Percentiles rank a stretch among this genome's conserved stretches.
Evolutionary conservation across 2,329 filamentous ascomycete species (phyloP).

Genomic region (Trichothecium roseum): DNA sequence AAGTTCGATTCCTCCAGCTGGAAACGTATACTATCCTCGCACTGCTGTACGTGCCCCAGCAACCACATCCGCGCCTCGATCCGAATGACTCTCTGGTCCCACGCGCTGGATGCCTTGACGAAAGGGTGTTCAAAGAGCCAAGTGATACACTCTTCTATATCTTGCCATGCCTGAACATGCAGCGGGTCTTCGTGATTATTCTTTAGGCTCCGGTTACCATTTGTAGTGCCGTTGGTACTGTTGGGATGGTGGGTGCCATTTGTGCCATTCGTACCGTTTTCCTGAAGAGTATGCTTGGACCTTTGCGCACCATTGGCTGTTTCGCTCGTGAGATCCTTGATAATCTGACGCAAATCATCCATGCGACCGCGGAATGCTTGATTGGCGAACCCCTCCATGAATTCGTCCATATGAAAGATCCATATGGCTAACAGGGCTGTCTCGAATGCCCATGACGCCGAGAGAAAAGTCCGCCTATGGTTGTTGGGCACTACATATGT

Average conservation of each 20-base stretch:
- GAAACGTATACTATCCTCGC: not conserved
- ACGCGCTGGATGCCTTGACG: slow-evolving; percentile 1
- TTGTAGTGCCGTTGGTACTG: not conserved
- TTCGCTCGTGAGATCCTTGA: not conserved
- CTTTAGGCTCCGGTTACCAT: not conserved
- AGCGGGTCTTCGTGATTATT: too few relatives aligned
- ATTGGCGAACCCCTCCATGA: not conserved
- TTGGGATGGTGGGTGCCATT: not conserved
- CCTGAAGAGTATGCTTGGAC: too few relatives aligned
- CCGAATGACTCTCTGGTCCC: slow-evolving; percentile 1
- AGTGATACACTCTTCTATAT: too few relatives aligned
- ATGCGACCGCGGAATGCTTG: not conserved
- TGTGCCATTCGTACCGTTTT: not conserved
- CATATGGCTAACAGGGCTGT: not conserved
- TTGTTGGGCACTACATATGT: too few relatives aligned
- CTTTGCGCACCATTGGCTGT: not conserved
- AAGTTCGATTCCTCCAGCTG: not conserved
- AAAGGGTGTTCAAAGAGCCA: not conserved
- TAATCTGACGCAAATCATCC: not conserved
- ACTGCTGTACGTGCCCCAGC: not conserved
- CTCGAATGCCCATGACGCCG: not conserved
- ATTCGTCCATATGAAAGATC: not conserved
- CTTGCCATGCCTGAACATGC: too few relatives aligned
- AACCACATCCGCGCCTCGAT: not conserved
- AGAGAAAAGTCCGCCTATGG: not conserved